A percentile compares a stretch with the other conserved stretches of the same genome.
These are phyloP conservation scores for Aspergillus alliaceus DNA, from an alignment of 2,329 filamentous ascomycete species.

Conservation along the genomic window DNA sequence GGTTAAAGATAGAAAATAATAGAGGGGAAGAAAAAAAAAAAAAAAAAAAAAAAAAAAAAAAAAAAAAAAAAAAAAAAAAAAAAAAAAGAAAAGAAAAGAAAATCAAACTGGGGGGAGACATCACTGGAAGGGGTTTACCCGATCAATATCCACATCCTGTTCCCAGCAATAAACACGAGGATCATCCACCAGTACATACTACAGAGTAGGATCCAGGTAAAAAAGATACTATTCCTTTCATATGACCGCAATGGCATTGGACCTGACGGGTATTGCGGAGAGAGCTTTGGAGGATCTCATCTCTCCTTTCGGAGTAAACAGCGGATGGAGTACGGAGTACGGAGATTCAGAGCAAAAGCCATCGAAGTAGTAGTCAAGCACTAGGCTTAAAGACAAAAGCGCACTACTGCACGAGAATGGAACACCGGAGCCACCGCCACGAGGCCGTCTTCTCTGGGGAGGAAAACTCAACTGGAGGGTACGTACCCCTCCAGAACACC, in stretches of 20 bases:
- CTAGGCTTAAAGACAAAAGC: slow-evolving; percentile 10
- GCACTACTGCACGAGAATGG: slow-evolving; percentile 21
- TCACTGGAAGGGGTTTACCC: background rate
- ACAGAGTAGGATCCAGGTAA: background rate
- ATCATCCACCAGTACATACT: background rate
- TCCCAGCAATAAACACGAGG: background rate
- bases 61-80: background rate
- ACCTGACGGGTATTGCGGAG: background rate
- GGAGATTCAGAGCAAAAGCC: background rate
- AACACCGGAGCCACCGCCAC: slow-evolving; percentile 20
- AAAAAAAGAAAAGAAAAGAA: background rate
- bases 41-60: background rate
- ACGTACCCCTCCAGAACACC: background rate
- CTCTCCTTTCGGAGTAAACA: background rate
- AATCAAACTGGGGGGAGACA: no score
- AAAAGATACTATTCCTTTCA: background rate
- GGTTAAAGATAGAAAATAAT: no score
- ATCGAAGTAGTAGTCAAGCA: slow-evolving; percentile 21
- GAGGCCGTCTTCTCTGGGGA: slow-evolving; percentile 25
- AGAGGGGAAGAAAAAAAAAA: background rate
- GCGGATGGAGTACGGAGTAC: background rate
- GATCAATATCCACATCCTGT: background rate
- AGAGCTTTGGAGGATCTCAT: background rate
- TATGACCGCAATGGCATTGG: background rate
- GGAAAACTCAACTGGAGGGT: slow-evolving; percentile 5